Conservation (phyloP, 106 monocot species). For the Dendrobium catenatum region DNA sequence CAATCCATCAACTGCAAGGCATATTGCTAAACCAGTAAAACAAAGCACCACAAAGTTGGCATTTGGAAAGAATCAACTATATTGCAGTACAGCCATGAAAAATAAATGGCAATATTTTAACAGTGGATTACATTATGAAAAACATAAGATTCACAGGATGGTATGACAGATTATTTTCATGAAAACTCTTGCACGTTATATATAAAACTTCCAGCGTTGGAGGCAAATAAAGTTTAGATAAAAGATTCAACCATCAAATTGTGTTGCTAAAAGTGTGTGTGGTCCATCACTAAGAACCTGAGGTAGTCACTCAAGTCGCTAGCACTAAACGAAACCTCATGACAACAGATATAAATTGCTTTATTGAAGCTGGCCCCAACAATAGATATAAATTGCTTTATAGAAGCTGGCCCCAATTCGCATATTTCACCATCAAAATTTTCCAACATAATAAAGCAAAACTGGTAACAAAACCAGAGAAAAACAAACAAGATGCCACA, state of each 20-base stretch:
- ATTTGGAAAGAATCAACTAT: background rate
- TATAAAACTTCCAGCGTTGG: background rate
- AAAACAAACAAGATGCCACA: background rate
- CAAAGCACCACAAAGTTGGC: background rate
- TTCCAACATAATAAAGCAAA: too few species aligned
- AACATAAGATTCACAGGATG: background rate
- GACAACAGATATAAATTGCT: too few species aligned
- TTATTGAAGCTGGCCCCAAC: too few species aligned
- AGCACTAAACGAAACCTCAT: too few species aligned
- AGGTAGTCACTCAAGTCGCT: too few species aligned
- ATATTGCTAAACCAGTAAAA: background rate
- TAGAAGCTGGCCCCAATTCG: too few species aligned
- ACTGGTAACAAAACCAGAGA: background rate
- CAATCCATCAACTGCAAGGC: conserved; percentile 37
- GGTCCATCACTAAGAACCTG: background rate
- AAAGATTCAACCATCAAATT: background rate
- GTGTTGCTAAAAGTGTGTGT: too few species aligned
- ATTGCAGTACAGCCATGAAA: background rate
- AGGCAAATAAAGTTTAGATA: background rate
- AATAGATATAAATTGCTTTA: too few species aligned
- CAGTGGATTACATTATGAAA: background rate
- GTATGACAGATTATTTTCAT: background rate
- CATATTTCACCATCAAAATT: too few species aligned
- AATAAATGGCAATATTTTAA: background rate
- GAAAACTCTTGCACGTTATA: background rate